These are phyloP conservation scores for Cystobasidium ongulense DNA, from an alignment of 768 basidiomycete genomes.

Conservation along the genomic window DNA sequence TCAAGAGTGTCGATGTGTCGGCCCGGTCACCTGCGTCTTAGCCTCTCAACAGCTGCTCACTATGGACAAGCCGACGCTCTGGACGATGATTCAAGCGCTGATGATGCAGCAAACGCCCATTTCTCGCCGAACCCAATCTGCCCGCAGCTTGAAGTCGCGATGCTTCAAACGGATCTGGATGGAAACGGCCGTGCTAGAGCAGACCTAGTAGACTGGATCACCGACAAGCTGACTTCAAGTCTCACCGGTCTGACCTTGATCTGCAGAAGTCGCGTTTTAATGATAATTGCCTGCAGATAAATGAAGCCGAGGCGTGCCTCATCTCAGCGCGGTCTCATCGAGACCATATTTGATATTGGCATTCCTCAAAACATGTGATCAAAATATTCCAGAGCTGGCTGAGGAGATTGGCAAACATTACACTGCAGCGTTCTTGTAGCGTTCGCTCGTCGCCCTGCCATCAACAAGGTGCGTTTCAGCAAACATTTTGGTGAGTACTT, in stretches of 20 bases:
- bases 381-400: slow-evolving; percentile 1
- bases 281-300: background rate
- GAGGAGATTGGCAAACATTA: background rate
- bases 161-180: too few relatives aligned
- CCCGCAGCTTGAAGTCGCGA: too few relatives aligned
- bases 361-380: slow-evolving; percentile 17
- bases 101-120: too few relatives aligned
- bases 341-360: background rate
- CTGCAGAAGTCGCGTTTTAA: background rate
- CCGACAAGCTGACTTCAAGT: background rate
- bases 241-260: background rate
- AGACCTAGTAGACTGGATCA: too few relatives aligned
- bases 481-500: background rate
- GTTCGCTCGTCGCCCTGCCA: background rate
- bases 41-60: too few relatives aligned
- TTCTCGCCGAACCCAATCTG: too few relatives aligned
- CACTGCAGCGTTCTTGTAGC: too few relatives aligned
- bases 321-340: background rate
- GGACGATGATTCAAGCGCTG: too few relatives aligned
- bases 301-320: background rate
- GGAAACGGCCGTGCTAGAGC: too few relatives aligned
- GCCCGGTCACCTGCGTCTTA: too few relatives aligned
- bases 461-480: background rate
- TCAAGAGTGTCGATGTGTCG: too few relatives aligned
- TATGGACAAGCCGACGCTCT: too few relatives aligned